A percentile compares a stretch with the other conserved stretches of the same genome.
phyloP scores from a whole-genome alignment of 768 basidiomycete species.

The Termitomyces sp. region DNA sequence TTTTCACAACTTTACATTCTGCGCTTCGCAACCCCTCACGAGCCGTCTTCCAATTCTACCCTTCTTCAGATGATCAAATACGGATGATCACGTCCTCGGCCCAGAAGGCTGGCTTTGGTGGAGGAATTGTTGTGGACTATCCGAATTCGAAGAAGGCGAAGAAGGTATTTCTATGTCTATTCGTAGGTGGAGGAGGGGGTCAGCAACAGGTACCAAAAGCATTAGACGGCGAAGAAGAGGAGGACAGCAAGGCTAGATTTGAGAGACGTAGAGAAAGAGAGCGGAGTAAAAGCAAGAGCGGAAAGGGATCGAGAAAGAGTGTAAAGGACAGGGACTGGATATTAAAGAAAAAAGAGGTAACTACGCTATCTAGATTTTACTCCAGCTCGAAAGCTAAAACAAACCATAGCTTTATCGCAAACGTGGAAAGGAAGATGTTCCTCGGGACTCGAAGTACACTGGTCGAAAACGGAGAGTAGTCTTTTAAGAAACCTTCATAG shows the following conservation, averaged over 20 bases:
- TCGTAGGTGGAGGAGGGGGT: slow-evolving; percentile 75
- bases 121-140: slow-evolving; percentile 95
- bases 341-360: slow-evolving; percentile 92
- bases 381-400: slow-evolving; percentile 2
- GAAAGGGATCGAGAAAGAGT: slow-evolving; percentile 69
- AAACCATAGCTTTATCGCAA: slow-evolving; percentile 66
- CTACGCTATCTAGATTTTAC: slow-evolving; percentile 11
- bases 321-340: slow-evolving; percentile 90
- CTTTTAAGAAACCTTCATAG: slow-evolving; percentile 49
- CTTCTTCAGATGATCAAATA: slow-evolving; percentile 95
- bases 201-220: slow-evolving; percentile 71
- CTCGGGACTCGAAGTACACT: slow-evolving; percentile 84
- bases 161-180: slow-evolving; percentile 92
- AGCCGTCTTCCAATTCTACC: slow-evolving; percentile 93
- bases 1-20: slow-evolving; percentile 92
- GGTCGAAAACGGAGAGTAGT: slow-evolving; percentile 80
- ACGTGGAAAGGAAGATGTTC: slow-evolving; percentile 83
- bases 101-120: slow-evolving; percentile 93
- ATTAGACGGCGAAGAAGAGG: slow-evolving; percentile 64
- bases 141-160: slow-evolving; percentile 95
- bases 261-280: slow-evolving; percentile 77
- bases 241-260: slow-evolving; percentile 59
- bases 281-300: slow-evolving; percentile 49
- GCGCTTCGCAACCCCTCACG: slow-evolving; percentile 82
- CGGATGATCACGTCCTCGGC: slow-evolving; percentile 91